phyloP scores from a whole-genome alignment of 495 filamentous ascomycete genomes.

The Pseudoneurospora amorphoporcata region DNA sequence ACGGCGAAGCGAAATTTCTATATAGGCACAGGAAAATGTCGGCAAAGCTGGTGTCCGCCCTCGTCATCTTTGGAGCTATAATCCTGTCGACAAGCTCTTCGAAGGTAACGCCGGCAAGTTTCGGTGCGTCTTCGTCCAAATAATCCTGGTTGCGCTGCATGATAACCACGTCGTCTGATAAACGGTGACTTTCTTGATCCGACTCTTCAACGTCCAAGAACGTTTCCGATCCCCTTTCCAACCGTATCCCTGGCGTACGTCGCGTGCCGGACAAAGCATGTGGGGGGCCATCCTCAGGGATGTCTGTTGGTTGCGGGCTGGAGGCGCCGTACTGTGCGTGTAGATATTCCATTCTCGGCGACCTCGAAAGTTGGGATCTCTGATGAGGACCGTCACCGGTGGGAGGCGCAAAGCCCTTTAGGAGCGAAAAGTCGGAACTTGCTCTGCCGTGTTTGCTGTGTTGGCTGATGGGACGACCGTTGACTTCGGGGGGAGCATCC shows the following conservation, averaged over 20 bases:
- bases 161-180: slow-evolving; percentile 51
- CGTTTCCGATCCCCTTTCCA: slow-evolving; percentile 36
- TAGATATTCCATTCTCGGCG: slow-evolving; percentile 22
- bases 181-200: slow-evolving; percentile 41
- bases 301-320: slow-evolving; percentile 13
- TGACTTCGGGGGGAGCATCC: slow-evolving; percentile 36
- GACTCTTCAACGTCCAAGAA: slow-evolving; percentile 53
- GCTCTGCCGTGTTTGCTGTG: slow-evolving; percentile 50
- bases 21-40: slow-evolving; percentile 89
- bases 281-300: slow-evolving; percentile 23
- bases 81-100: slow-evolving; percentile 86
- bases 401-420: slow-evolving; percentile 29
- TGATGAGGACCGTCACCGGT: slow-evolving; percentile 23
- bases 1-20: slow-evolving; percentile 81
- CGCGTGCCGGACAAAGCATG: slow-evolving; percentile 33
- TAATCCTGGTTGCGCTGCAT: slow-evolving; percentile 44
- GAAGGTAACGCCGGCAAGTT: slow-evolving; percentile 58
- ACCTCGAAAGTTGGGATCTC: slow-evolving; percentile 17
- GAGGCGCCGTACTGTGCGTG: slow-evolving; percentile 4
- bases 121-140: slow-evolving; percentile 35
- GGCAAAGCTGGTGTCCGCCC: slow-evolving; percentile 73
- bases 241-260: slow-evolving; percentile 34
- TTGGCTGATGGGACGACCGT: slow-evolving; percentile 39
- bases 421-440: slow-evolving; percentile 52
- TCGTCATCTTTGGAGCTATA: slow-evolving; percentile 69